A percentile compares a stretch with the other conserved stretches of the same genome.
phyloP scores from a whole-genome alignment of 805 yeast species.

The Schwanniomyces polymorphus region DNA sequence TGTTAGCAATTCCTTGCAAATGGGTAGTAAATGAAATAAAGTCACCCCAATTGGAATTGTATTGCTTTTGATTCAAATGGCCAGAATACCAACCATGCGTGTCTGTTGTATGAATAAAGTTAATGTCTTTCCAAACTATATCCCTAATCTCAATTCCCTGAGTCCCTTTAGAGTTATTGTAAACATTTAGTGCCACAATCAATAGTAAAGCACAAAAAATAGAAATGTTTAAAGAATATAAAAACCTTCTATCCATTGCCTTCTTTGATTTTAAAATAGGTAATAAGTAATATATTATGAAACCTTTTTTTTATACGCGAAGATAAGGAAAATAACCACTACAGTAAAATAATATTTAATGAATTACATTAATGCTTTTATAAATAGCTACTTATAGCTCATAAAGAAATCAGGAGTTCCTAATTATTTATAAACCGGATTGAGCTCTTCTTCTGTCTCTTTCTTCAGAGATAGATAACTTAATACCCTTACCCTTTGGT shows the following conservation, averaged over 20 bases:
- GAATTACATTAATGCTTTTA: constrained; percentile 6
- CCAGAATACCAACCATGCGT: constrained; percentile 98
- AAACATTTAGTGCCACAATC: background rate
- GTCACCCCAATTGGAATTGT: constrained; percentile 92
- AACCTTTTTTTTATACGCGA: background rate
- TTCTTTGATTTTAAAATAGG: too few relatives aligned
- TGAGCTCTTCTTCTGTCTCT: constrained; percentile 48
- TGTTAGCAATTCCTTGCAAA: constrained; percentile 45
- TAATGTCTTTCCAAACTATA: constrained; percentile 68
- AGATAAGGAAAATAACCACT: background rate
- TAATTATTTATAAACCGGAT: constrained; percentile 27
- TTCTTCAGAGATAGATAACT: constrained; percentile 42
- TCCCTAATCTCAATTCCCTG: constrained; percentile 44
- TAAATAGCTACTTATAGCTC: constrained; percentile 1
- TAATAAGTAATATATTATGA: background rate
- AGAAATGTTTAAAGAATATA: background rate
- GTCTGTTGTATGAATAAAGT: constrained; percentile 92
- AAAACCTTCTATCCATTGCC: background rate
- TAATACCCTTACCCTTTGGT: constrained; percentile 48
- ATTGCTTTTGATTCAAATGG: constrained; percentile 74
- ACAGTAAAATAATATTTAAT: constrained; percentile 1
- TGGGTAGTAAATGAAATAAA: constrained; percentile 65
- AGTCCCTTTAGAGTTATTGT: background rate
- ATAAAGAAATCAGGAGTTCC: background rate
- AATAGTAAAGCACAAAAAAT: background rate